Conservation (phyloP, 1,139 yeast genomes). For the Blastobotrys illinoisensis region DNA sequence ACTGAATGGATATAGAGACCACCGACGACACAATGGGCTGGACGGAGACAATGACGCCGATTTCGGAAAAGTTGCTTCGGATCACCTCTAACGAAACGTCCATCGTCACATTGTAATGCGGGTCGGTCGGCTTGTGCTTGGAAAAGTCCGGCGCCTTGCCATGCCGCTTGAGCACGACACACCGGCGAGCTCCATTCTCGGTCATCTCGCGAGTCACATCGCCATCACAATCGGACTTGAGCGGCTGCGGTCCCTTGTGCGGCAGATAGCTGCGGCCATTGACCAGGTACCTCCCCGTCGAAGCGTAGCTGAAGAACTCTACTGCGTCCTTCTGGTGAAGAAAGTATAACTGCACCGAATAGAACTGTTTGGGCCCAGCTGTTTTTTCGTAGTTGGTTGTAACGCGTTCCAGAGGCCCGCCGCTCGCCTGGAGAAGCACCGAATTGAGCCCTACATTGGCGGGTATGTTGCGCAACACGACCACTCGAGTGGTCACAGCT, state of each 20-base stretch:
- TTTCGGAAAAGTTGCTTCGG: slow-evolving; percentile 45
- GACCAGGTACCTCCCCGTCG: slow-evolving; percentile 52
- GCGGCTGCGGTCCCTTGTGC: slow-evolving; percentile 26
- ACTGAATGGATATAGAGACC: slow-evolving; percentile 58
- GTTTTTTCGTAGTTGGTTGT: slow-evolving; percentile 17
- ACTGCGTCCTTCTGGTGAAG: slow-evolving; percentile 50
- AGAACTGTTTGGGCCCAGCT: slow-evolving; percentile 30
- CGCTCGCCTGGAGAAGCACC: slow-evolving; percentile 54
- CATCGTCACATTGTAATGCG: slow-evolving; percentile 24
- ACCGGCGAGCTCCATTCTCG: slow-evolving; percentile 36
- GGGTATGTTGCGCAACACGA: slow-evolving; percentile 1
- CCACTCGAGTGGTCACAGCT: not conserved
- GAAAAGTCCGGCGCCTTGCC: not conserved
- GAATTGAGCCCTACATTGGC: slow-evolving; percentile 42
- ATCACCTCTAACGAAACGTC: slow-evolving; percentile 40
- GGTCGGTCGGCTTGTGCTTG: slow-evolving; percentile 2
- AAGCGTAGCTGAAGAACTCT: slow-evolving; percentile 49
- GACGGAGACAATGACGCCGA: slow-evolving; percentile 60
- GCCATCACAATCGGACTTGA: slow-evolving; percentile 2
- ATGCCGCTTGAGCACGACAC: slow-evolving; percentile 33
- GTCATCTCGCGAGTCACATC: slow-evolving; percentile 32
- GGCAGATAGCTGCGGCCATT: slow-evolving; percentile 52
- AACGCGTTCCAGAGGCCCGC: slow-evolving; percentile 61
- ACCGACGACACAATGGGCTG: slow-evolving; percentile 58
- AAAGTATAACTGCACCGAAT: slow-evolving; percentile 48